phyloP scores from a whole-genome alignment of 2,329 filamentous ascomycete genomes.

The Colletotrichum eleusines region DNA sequence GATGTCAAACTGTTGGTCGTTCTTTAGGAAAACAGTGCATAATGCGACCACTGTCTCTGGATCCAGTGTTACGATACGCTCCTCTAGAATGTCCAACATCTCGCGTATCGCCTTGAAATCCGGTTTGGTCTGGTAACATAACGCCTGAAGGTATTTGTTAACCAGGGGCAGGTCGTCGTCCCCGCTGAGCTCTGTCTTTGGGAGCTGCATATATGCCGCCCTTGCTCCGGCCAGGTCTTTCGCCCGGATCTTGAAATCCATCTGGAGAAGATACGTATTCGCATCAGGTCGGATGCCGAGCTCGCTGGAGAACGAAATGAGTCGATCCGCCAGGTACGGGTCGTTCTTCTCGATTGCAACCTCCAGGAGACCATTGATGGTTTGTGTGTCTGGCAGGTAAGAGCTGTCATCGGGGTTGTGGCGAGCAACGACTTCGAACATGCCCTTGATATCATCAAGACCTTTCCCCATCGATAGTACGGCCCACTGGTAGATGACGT shows the following conservation, averaged over 20 bases:
- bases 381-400: conserved; percentile 72
- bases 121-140: conserved; percentile 71
- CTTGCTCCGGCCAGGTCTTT: conserved; percentile 79
- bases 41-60: conserved; percentile 80
- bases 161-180: conserved; percentile 72
- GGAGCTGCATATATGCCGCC: conserved; percentile 73
- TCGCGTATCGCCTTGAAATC: conserved; percentile 78
- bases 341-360: conserved; percentile 79
- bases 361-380: conserved; percentile 82
- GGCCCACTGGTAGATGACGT: conserved; percentile 81
- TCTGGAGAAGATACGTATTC: conserved; percentile 78
- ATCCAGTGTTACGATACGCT: conserved; percentile 76
- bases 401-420: conserved; percentile 60
- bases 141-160: conserved; percentile 78
- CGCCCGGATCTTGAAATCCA: conserved; percentile 80
- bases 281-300: conserved; percentile 76
- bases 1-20: conserved; percentile 82
- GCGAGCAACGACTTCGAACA: conserved; percentile 75
- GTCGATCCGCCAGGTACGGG: conserved; percentile 78
- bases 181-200: conserved; percentile 60
- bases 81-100: conserved; percentile 79
- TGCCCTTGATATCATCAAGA: conserved; percentile 78
- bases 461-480: conserved; percentile 76
- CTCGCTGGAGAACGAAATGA: conserved; percentile 74
- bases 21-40: conserved; percentile 78